Evolutionary conservation across 768 basidiomycete genomes (phyloP).

Genomic region (Pisolithus sp.): DNA sequence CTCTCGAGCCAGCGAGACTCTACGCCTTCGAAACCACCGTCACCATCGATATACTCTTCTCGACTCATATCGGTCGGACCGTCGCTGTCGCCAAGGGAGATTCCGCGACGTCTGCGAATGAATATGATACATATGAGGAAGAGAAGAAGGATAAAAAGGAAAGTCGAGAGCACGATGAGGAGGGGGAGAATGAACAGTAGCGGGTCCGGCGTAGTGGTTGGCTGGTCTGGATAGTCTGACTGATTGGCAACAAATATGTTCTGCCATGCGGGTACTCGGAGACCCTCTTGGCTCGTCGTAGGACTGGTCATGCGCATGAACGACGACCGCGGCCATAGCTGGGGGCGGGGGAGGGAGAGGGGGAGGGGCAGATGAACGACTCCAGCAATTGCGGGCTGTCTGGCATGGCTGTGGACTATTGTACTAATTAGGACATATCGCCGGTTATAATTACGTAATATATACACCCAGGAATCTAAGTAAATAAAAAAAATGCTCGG

Average conservation of each 20-base stretch:
- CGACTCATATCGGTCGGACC: conserved; percentile 92
- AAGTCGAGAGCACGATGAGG: conserved; percentile 87
- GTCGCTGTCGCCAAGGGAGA: conserved; percentile 76
- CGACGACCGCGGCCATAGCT: too few species aligned
- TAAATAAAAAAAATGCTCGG: neutral
- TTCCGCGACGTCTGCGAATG: conserved; percentile 70
- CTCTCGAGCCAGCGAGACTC: conserved; percentile 92
- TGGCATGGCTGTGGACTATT: too few species aligned
- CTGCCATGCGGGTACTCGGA: neutral
- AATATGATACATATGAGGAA: conserved; percentile 88
- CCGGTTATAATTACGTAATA: neutral
- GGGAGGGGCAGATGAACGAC: too few species aligned
- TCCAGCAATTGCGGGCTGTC: too few species aligned
- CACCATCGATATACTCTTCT: conserved; percentile 84
- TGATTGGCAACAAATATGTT: neutral
- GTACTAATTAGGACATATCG: neutral
- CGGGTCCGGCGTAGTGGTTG: conserved; percentile 44
- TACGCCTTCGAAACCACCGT: conserved; percentile 89
- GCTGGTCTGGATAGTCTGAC: conserved; percentile 18
- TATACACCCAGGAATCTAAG: too few species aligned
- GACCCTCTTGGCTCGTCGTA: neutral
- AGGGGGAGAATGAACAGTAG: conserved; percentile 88
- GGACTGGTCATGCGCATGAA: too few species aligned
- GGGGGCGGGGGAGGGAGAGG: too few species aligned
- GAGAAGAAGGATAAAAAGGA: conserved; percentile 86